Conservation (phyloP, 352 stramenopile genomes). For the Phytophthora ramorum region DNA sequence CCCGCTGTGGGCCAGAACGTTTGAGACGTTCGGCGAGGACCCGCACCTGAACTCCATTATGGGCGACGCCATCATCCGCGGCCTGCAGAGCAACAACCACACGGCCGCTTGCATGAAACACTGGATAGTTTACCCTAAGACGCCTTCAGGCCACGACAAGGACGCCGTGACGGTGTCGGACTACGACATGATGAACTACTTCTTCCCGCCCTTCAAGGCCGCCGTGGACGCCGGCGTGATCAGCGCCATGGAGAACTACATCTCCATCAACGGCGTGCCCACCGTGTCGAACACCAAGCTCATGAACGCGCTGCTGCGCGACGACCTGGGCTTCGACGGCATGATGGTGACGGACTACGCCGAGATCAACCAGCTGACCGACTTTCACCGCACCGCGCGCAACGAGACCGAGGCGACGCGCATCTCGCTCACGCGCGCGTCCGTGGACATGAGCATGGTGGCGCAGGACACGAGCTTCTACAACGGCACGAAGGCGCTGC, state of each 20-base stretch:
- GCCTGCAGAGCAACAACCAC: slow-evolving; percentile 70
- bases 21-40: slow-evolving; percentile 94
- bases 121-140: slow-evolving; percentile 77
- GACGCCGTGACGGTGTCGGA: slow-evolving; percentile 61
- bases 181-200: slow-evolving; percentile 77
- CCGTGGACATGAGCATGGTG: slow-evolving; percentile 93
- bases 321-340: slow-evolving; percentile 84
- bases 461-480: slow-evolving; percentile 46
- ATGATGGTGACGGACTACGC: slow-evolving; percentile 91
- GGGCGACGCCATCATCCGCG: slow-evolving; percentile 42
- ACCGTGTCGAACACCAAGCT: slow-evolving; percentile 78
- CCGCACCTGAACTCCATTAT: slow-evolving; percentile 77
- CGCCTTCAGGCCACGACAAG: slow-evolving; percentile 74
- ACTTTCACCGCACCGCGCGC: slow-evolving; percentile 51
- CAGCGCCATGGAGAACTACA: slow-evolving; percentile 93
- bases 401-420: slow-evolving; percentile 54
- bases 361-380: slow-evolving; percentile 88
- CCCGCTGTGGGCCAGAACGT: slow-evolving; percentile 84
- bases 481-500: slow-evolving; percentile 47
- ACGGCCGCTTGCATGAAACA: slow-evolving; percentile 85
- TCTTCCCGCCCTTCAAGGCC: slow-evolving; percentile 71
- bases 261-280: slow-evolving; percentile 87
- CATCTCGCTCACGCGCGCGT: slow-evolving; percentile 68
- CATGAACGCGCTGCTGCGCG: slow-evolving; percentile 71
- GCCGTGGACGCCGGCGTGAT: slow-evolving; percentile 69